Percentiles rank a stretch among this genome's conserved stretches.
Conservation (phyloP, 805 yeast species). For the Sporopachydermia quercuum region DNA sequence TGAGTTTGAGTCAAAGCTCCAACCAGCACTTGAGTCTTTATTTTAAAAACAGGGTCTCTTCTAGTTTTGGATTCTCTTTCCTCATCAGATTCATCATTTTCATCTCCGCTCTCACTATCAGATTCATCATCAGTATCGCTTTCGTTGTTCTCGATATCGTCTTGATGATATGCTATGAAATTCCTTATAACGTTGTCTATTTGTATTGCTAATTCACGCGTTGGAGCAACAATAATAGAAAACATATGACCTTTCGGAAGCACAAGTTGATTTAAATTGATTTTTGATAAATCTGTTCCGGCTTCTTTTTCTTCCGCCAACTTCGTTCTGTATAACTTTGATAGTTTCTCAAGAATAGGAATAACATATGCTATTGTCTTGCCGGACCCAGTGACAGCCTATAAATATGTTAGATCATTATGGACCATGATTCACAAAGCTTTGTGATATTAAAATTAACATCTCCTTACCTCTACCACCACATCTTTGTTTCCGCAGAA, state of each 20-base stretch:
- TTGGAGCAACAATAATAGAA: conserved; percentile 47
- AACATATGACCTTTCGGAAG: conserved; percentile 51
- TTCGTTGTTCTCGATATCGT: conserved; percentile 16
- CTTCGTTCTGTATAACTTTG: conserved; percentile 15
- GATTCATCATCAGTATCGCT: conserved; percentile 3
- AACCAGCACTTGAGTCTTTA: conserved; percentile 46
- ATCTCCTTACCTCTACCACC: conserved; percentile 65
- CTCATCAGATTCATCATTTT: conserved; percentile 10
- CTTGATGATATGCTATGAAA: conserved; percentile 38
- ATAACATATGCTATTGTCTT: conserved; percentile 83
- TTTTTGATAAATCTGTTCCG: conserved; percentile 15
- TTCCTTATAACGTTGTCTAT: conserved; percentile 51
- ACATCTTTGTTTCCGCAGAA: conserved; percentile 80
- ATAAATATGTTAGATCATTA: neutral
- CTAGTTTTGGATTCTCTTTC: conserved; percentile 4
- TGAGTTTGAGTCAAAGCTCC: conserved; percentile 50
- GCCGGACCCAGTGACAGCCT: conserved; percentile 95
- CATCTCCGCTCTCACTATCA: conserved; percentile 5
- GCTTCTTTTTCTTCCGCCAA: conserved; percentile 16
- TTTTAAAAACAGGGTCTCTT: conserved; percentile 8
- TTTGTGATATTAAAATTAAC: neutral
- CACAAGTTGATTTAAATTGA: conserved; percentile 13
- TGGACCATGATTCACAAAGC: neutral
- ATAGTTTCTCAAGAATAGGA: conserved; percentile 62
- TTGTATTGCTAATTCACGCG: conserved; percentile 56